These are phyloP conservation scores for Lagerstroemia speciosa DNA, from an alignment of 345 rosid species.

Conservation along the genomic window DNA sequence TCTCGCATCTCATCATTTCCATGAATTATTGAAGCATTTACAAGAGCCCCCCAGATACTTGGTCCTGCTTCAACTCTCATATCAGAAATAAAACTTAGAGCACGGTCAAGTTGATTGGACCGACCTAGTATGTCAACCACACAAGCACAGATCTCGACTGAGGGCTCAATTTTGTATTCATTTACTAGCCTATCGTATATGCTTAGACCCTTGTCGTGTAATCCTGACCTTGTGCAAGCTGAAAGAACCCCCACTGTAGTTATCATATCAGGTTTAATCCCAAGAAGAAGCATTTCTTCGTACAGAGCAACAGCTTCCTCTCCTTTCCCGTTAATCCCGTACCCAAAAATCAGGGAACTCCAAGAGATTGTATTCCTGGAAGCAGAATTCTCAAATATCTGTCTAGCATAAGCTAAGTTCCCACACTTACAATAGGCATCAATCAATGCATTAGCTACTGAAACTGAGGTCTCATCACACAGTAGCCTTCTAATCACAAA, in stretches of 20 bases:
- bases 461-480: conserved; percentile 23
- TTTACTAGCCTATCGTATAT: conserved; percentile 28
- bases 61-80: conserved; percentile 58
- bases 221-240: conserved; percentile 52
- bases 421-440: conserved; percentile 62
- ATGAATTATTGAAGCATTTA: conserved; percentile 47
- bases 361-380: conserved; percentile 50
- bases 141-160: conserved; percentile 57
- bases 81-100: conserved; percentile 38
- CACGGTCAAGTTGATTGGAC: conserved; percentile 44
- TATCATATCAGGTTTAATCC: conserved; percentile 43
- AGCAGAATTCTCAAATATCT: conserved; percentile 31
- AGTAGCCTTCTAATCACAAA: conserved; percentile 38
- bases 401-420: conserved; percentile 40
- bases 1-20: conserved; percentile 53
- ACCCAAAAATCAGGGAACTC: conserved; percentile 65
- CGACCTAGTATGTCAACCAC: conserved; percentile 53
- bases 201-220: conserved; percentile 41
- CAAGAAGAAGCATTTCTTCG: conserved; percentile 37
- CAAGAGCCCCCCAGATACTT: conserved; percentile 66
- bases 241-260: conserved; percentile 51
- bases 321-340: conserved; percentile 63
- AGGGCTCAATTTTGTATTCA: conserved; percentile 36
- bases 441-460: conserved; percentile 53
- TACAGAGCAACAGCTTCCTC: conserved; percentile 45